These are phyloP conservation scores for Mrakia blollopis DNA, from an alignment of 768 basidiomycete genomes.

Conservation along the genomic window DNA sequence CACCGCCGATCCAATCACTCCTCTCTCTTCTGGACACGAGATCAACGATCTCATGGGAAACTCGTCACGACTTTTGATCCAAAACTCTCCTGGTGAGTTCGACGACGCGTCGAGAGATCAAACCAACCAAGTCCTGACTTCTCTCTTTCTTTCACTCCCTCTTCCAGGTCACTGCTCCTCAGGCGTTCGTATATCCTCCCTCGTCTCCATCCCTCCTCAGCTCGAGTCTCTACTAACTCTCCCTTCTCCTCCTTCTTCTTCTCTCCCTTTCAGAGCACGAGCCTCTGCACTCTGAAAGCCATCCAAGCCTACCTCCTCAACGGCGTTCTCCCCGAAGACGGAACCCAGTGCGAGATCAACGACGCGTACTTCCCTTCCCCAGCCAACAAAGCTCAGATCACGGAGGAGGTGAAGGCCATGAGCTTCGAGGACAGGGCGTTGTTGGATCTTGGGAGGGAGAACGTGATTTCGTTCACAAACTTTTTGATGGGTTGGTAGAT, in stretches of 20 bases:
- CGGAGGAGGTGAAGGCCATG: neutral
- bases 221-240: neutral
- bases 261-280: neutral
- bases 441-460: neutral
- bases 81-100: constrained; percentile 21
- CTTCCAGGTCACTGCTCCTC: constrained; percentile 11
- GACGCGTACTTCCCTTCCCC: constrained; percentile 6
- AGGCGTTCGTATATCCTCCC: neutral
- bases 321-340: neutral
- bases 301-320: constrained; percentile 11
- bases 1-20: constrained; percentile 29
- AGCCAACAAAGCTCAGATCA: neutral
- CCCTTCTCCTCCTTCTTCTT: too few relatives aligned
- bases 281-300: neutral
- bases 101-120: neutral
- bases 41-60: constrained; percentile 28
- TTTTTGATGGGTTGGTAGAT: neutral
- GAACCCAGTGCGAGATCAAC: neutral
- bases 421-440: neutral
- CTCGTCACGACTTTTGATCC: constrained; percentile 23
- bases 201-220: neutral
- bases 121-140: neutral
- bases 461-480: neutral
- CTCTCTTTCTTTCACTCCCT: neutral
- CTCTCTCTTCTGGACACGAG: neutral